phyloP scores from a whole-genome alignment of 495 filamentous ascomycete genomes.

The Bacidia gigantensis region DNA sequence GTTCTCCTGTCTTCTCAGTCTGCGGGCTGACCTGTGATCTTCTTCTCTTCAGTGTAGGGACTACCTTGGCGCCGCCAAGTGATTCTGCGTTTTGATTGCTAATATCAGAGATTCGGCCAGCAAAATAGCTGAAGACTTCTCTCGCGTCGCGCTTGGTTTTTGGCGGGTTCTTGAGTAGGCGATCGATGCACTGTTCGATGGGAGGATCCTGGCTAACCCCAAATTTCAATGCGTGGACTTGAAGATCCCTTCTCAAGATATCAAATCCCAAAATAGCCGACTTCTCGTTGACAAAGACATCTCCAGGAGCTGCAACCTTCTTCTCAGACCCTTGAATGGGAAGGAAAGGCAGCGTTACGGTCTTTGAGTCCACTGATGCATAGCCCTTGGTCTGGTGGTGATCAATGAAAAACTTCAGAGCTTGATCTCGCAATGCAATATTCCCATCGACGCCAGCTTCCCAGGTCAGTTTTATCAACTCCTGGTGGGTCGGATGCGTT shows the following conservation, averaged over 20 bases:
- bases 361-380: constrained; percentile 39
- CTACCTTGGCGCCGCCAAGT: constrained; percentile 49
- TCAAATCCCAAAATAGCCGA: constrained; percentile 65
- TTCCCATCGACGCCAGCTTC: constrained; percentile 42
- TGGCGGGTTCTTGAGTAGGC: constrained; percentile 57
- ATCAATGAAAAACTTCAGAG: constrained; percentile 69
- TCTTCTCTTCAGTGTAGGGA: constrained; percentile 45
- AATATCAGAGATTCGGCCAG: constrained; percentile 60
- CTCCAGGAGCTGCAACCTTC: constrained; percentile 50
- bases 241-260: constrained; percentile 59
- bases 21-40: constrained; percentile 17
- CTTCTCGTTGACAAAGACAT: constrained; percentile 70
- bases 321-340: constrained; percentile 53
- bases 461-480: constrained; percentile 64
- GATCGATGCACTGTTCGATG: constrained; percentile 57
- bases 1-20: constrained; percentile 21
- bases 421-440: constrained; percentile 39
- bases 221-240: constrained; percentile 63
- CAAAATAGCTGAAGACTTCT: constrained; percentile 66
- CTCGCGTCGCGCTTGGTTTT: constrained; percentile 46
- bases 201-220: constrained; percentile 69
- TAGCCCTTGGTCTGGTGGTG: constrained; percentile 71
- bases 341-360: constrained; percentile 50
- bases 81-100: constrained; percentile 41
- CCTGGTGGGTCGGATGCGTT: constrained; percentile 49